Evolutionary conservation across 495 filamentous ascomycete genomes (phyloP), one percentile per base, ranked within the genome.

Genomic region (Durotheca rogersii): DNA sequence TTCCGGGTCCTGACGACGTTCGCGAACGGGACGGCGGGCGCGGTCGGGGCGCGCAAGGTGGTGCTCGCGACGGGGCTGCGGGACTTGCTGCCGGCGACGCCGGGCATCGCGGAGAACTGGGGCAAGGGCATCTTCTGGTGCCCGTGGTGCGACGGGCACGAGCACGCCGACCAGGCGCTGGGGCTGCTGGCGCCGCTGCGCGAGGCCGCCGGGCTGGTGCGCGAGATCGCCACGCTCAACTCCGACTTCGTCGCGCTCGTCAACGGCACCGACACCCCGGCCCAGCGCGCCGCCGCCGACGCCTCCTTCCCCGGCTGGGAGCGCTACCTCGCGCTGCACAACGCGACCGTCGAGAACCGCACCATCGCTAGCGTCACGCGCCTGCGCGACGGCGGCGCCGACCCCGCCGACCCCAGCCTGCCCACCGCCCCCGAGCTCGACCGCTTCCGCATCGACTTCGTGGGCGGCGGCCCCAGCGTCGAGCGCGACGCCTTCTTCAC

Each of bases 111-210:
- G 10, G 71, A 77, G 39, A 72, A 62, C 48, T 83, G 73, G 70
- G 80, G 80, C 23, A 71, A 80, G 54, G 79, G 80, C 41, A 76
- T 81, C 47, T 83, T 70, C 62, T 81, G 79, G 78, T 83, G 80
- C 42, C 78, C 78, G 0, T 83, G 80, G 80, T 83, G 80, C 55
- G 80, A 83, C 57, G 80, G 79, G 7, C 78, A 73, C 51, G 79
- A 82, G 61, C 77, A 81, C 67, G 72, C 72, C 0, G 76, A 80
- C 54, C 75, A 81, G 55, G 50, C 77, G 3, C 71, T 83, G 7
- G 80, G 78, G 0, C 69, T 81, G 27, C 64, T 83, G 0, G 73
- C 70, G 15, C 48, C 56, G 18, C 60, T 81, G 0, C 57, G 61
- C 7, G 71, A 80, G 7, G 62, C 62, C 2, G 56, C 62, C 11